Evolutionary conservation across 2,329 filamentous ascomycete genomes (phyloP), one percentile per base, ranked within the genome.

Genomic region (Chrysosporium keratinophilum): DNA sequence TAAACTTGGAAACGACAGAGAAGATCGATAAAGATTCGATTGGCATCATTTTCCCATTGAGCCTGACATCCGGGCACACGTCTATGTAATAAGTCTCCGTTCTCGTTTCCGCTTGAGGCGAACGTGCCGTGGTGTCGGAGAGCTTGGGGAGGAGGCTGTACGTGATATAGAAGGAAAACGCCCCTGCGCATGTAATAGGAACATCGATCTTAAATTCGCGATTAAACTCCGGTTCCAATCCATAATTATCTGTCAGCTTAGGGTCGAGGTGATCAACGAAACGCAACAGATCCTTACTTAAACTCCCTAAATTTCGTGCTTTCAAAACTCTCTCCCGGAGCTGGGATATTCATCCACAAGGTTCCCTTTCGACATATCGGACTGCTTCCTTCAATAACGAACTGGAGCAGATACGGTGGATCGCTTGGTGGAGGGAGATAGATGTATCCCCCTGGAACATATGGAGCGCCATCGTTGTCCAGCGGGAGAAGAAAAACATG

Each of bases 1-100:
- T 94, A 73, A 96, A 96, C 72, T 98, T 98, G 66, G 91, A 96
- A 58, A 98, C 87, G 54, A 91, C 79, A 10, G 93, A 97, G 72
- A 96, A 95, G 60, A 96, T 80, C 12, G 88, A 94, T 48, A 98
- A 76, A 0, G 91, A 88, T 61, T 93, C 83, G 62, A 97, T 76
- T 1, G 93, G 90, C 62, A 98, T 72, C 9, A 82, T 79, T 45
- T 81, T 76, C 53, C 84, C 83, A 52, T 88, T 84, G 54, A 97
- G 78, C 10, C 78, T 81, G 60, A 98, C 76, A 31, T 79, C 79
- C 0, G 94, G 93, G 15, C 87, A 86, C 39, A 98, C 88, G 78
- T 97, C 90, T 66, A 98, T 88, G 74, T 96, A 97, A 76, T 91
- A 91, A 55, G 81, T 77, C 14, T 81, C 78, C 0, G 91, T 95